Conservation (phyloP, 1,284 basidiomycete species). For the Trichosporon asahii region DNA sequence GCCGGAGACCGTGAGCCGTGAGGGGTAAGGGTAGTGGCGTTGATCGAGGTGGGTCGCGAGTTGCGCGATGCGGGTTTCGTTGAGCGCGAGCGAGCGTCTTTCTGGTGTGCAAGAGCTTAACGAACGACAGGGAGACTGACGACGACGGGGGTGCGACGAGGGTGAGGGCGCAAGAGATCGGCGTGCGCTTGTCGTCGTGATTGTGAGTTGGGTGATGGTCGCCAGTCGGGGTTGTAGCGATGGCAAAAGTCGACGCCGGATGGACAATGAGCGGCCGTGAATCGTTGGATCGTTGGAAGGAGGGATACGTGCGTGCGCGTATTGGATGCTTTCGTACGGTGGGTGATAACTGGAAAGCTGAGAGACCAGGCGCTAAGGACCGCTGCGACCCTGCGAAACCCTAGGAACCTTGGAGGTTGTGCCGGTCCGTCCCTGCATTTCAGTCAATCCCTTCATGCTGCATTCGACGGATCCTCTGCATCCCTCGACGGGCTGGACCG, state of each 20-base stretch:
- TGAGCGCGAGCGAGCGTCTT: background rate
- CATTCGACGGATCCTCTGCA: background rate
- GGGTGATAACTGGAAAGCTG: background rate
- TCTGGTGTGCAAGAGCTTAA: background rate
- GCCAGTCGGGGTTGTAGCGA: background rate
- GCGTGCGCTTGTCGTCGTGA: background rate
- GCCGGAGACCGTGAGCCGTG: background rate
- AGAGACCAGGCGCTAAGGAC: background rate
- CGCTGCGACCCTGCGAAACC: background rate
- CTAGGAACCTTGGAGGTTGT: background rate
- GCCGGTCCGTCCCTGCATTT: background rate
- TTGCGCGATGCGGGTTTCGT: no score
- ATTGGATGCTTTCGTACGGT: background rate
- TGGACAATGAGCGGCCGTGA: background rate
- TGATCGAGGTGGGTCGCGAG: background rate
- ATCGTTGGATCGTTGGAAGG: no score
- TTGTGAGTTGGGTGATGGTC: background rate
- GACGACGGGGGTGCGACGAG: background rate
- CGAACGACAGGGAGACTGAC: background rate
- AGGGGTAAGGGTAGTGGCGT: background rate
- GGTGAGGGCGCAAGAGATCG: background rate
- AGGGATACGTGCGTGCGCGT: background rate
- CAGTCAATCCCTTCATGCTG: background rate
- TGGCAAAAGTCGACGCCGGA: background rate
- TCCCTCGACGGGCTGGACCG: background rate